phyloP scores from a whole-genome alignment of 1,284 basidiomycete genomes.

The Waitea zeae region DNA sequence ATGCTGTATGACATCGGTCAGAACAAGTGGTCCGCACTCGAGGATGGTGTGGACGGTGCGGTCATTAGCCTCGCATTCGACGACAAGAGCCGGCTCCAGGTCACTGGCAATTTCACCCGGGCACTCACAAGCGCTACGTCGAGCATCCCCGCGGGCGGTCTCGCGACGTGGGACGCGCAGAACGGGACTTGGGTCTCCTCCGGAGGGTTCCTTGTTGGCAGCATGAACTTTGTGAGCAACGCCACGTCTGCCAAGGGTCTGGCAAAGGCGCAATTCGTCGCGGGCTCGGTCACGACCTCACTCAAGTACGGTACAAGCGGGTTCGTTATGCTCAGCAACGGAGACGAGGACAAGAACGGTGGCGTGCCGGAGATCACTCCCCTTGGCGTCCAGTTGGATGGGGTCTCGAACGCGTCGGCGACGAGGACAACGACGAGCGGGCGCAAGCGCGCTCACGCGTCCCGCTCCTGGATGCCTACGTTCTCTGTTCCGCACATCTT shows the following conservation, averaged over 20 bases:
- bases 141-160: constrained; percentile 34
- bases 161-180: constrained; percentile 64
- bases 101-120: constrained; percentile 64
- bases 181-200: constrained; percentile 49
- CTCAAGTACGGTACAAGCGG: constrained; percentile 52
- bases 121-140: constrained; percentile 20
- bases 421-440: constrained; percentile 13
- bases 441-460: constrained; percentile 18
- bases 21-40: constrained; percentile 57
- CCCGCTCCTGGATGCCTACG: constrained; percentile 31
- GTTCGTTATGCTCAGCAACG: constrained; percentile 54
- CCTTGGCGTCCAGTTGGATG: constrained; percentile 33
- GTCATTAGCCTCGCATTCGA: constrained; percentile 45
- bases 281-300: constrained; percentile 40
- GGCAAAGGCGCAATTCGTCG: constrained; percentile 32
- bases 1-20: constrained; percentile 60
- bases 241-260: constrained; percentile 25
- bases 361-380: constrained; percentile 40
- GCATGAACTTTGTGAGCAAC: constrained; percentile 55
- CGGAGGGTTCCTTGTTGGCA: constrained; percentile 62
- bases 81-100: constrained; percentile 35
- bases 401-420: constrained; percentile 12
- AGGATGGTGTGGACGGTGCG: constrained; percentile 60
- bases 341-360: constrained; percentile 20
- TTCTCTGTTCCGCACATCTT: constrained; percentile 30